phyloP scores from a whole-genome alignment of 2,329 filamentous ascomycete species.

The Amauroascus niger region DNA sequence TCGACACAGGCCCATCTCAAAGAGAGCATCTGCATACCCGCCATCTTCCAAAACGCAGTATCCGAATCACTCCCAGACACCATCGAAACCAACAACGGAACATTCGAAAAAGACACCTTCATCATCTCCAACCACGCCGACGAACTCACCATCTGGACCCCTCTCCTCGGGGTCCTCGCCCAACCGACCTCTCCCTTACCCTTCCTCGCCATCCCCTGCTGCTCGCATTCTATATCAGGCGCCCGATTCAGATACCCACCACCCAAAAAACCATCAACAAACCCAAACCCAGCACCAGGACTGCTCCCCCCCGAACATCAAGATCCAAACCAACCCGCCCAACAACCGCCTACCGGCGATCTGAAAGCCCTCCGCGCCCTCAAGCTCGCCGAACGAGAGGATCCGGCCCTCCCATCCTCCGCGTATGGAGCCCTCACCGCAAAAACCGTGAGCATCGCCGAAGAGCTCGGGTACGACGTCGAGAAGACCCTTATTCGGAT shows the following conservation, averaged over 20 bases:
- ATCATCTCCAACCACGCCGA: slow-evolving; percentile 97
- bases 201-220: slow-evolving; percentile 92
- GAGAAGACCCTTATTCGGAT: slow-evolving; percentile 84
- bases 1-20: slow-evolving; percentile 43
- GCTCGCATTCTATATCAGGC: slow-evolving; percentile 77
- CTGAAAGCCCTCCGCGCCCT: slow-evolving; percentile 32
- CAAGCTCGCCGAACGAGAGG: slow-evolving; percentile 27
- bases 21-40: slow-evolving; percentile 53
- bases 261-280: slow-evolving; percentile 13
- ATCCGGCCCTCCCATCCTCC: slow-evolving; percentile 44
- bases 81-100: slow-evolving; percentile 41
- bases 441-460: slow-evolving; percentile 62
- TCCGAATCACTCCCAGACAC: slow-evolving; percentile 17
- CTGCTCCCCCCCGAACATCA: neutral
- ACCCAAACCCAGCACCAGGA: neutral
- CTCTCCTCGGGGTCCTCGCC: slow-evolving; percentile 63
- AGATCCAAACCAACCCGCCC: slow-evolving; percentile 10
- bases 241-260: slow-evolving; percentile 52
- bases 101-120: slow-evolving; percentile 67
- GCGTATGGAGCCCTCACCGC: slow-evolving; percentile 75
- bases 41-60: slow-evolving; percentile 32
- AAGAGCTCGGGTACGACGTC: slow-evolving; percentile 61
- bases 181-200: slow-evolving; percentile 52
- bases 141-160: slow-evolving; percentile 92
- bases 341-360: slow-evolving; percentile 32